Conservation (phyloP, 2,329 filamentous ascomycete genomes). For the Ambrosiella beaveri region DNA sequence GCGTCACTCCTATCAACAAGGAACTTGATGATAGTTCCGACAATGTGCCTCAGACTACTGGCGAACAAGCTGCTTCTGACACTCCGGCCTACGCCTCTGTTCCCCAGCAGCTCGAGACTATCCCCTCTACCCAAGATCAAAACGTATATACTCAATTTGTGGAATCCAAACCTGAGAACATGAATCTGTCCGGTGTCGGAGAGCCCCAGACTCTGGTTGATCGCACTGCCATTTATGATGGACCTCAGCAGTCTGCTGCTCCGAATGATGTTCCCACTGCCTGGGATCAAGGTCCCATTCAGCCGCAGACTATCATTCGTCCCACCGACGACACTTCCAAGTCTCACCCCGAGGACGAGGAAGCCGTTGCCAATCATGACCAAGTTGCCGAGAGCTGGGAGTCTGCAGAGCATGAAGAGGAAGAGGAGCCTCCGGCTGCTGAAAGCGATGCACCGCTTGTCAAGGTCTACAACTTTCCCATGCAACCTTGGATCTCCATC, state of each 20-base stretch:
- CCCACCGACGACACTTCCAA: slow-evolving; percentile 8
- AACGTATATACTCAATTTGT: slow-evolving; percentile 8
- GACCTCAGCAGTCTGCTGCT: neutral
- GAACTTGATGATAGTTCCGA: slow-evolving; percentile 5
- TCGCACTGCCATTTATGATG: slow-evolving; percentile 1
- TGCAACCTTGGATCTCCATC: slow-evolving; percentile 91
- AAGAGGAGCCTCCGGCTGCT: slow-evolving; percentile 42
- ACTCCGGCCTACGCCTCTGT: neutral
- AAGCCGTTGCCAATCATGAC: slow-evolving; percentile 1
- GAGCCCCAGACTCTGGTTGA: neutral
- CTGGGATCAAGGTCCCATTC: slow-evolving; percentile 1
- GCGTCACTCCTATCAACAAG: slow-evolving; percentile 12
- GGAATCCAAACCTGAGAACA: slow-evolving; percentile 11
- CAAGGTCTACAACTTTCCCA: slow-evolving; percentile 84
- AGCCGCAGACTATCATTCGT: neutral
- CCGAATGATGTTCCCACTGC: neutral
- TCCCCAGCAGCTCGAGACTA: slow-evolving; percentile 1
- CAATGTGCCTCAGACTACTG: slow-evolving; percentile 3
- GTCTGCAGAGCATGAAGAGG: slow-evolving; percentile 61
- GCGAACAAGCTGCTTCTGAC: neutral
- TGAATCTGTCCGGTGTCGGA: slow-evolving; percentile 1
- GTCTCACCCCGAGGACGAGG: slow-evolving; percentile 7
- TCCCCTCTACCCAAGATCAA: neutral
- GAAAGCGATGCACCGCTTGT: slow-evolving; percentile 24
- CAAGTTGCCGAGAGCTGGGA: slow-evolving; percentile 74